These are phyloP conservation scores for Aspergillus haitiensis DNA, from an alignment of 495 filamentous ascomycete species.

Conservation along the genomic window DNA sequence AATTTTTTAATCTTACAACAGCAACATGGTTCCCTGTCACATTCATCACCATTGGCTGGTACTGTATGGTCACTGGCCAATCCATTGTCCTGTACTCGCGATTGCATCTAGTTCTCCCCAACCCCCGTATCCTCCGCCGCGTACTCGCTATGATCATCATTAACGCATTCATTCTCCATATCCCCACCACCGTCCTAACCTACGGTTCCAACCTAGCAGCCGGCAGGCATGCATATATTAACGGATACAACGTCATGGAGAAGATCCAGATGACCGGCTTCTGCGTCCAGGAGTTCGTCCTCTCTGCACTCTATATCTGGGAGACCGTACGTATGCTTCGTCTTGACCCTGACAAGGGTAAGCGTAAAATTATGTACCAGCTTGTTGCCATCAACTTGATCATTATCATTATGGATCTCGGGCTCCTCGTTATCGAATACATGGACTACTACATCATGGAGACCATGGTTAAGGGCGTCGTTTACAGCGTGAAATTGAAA, in stretches of 20 bases:
- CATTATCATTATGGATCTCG: constrained; percentile 57
- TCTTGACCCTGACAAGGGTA: constrained; percentile 43
- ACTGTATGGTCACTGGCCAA: constrained; percentile 64
- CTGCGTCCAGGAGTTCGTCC: constrained; percentile 60
- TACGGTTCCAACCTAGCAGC: constrained; percentile 53
- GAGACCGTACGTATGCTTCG: constrained; percentile 53
- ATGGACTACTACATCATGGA: constrained; percentile 57
- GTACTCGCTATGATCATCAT: constrained; percentile 60
- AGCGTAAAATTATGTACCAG: constrained; percentile 57
- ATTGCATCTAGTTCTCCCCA: constrained; percentile 59
- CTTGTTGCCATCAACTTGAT: constrained; percentile 59
- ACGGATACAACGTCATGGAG: constrained; percentile 58
- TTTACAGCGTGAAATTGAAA: constrained; percentile 67
- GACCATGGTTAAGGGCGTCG: constrained; percentile 58
- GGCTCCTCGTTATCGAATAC: constrained; percentile 58
- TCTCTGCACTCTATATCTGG: constrained; percentile 61
- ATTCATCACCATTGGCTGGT: constrained; percentile 59
- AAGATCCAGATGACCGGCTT: constrained; percentile 66
- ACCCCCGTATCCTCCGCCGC: constrained; percentile 48
- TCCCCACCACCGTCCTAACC: constrained; percentile 57
- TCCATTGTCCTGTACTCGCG: constrained; percentile 67
- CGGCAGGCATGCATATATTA: constrained; percentile 28
- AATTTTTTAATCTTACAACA: constrained; percentile 54
- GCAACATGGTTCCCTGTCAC: constrained; percentile 43
- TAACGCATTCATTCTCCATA: constrained; percentile 55